Conservation (phyloP, 176 grass and related monocot genomes). For the Leersia perrieri region DNA sequence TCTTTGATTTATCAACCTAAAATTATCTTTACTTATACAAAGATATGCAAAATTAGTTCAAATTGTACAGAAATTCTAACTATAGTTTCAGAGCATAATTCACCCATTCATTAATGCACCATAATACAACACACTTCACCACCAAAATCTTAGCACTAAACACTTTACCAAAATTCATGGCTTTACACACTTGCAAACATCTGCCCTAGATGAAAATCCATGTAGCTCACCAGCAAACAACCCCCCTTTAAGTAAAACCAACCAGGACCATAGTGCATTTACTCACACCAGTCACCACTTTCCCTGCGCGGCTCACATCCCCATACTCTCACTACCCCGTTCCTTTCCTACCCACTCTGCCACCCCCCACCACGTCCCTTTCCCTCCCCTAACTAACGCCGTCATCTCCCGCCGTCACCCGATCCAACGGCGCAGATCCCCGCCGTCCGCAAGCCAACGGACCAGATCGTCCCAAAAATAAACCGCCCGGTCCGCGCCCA, state of each 20-base stretch:
- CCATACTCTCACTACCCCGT: neutral
- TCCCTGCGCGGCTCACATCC: conserved; percentile 24
- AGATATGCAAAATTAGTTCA: too few species aligned
- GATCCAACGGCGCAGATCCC: neutral
- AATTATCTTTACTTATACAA: too few species aligned
- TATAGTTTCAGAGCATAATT: neutral
- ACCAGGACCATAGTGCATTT: neutral
- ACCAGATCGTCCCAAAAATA: neutral
- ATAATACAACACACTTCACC: too few species aligned
- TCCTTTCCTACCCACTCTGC: conserved; percentile 17
- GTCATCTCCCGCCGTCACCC: conserved; percentile 20
- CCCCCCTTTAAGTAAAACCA: neutral
- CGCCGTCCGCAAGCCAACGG: neutral
- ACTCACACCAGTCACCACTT: conserved; percentile 8
- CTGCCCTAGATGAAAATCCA: neutral
- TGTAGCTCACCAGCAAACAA: neutral
- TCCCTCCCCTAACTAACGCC: conserved; percentile 18
- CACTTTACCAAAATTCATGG: too few species aligned
- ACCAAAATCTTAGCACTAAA: too few species aligned
- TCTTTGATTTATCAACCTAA: neutral
- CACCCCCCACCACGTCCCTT: neutral
- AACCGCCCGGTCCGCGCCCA: too few species aligned
- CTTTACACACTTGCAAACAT: too few species aligned
- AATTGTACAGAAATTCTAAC: too few species aligned
- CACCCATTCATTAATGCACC: too few species aligned